Conservation (phyloP, 2,329 filamentous ascomycete species). For the Blumeria graminis region DNA sequence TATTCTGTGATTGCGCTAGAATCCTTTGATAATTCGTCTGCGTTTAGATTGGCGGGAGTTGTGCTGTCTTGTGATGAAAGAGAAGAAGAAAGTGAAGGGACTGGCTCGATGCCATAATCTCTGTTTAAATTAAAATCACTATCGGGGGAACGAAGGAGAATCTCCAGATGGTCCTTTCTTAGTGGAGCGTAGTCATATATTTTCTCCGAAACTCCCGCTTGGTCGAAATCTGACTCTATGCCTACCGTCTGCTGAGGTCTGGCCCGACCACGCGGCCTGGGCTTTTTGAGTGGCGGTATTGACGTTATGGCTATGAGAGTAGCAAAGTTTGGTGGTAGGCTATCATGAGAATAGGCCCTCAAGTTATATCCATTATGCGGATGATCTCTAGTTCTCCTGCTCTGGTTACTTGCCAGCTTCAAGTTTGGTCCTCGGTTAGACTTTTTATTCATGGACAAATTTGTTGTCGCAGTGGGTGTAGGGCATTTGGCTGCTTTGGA, state of each 20-base stretch:
- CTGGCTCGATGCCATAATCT: no score
- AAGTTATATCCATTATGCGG: constrained; percentile 12
- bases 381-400: no score
- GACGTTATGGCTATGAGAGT: constrained; percentile 36
- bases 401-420: no score
- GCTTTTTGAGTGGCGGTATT: constrained; percentile 24
- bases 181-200: constrained; percentile 27
- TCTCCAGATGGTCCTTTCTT: constrained; percentile 29
- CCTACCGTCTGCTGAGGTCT: constrained; percentile 1
- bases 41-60: no score
- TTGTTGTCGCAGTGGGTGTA: no score
- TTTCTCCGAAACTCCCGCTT: constrained; percentile 29
- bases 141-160: constrained; percentile 36
- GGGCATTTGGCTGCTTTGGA: no score
- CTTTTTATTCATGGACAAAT: no score
- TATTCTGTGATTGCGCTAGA: no score
- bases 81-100: no score
- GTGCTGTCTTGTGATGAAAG: no score
- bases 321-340: constrained; percentile 32
- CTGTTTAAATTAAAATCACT: constrained; percentile 22
- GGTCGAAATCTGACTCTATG: constrained; percentile 21
- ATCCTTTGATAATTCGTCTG: no score
- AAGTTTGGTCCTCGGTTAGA: no score
- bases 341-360: constrained; percentile 26
- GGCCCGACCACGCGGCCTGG: constrained; percentile 4